Evolutionary conservation across 257 asterid genomes (phyloP), one percentile per base, ranked within the genome.

Genomic region (Solanum gandarillasii): DNA sequence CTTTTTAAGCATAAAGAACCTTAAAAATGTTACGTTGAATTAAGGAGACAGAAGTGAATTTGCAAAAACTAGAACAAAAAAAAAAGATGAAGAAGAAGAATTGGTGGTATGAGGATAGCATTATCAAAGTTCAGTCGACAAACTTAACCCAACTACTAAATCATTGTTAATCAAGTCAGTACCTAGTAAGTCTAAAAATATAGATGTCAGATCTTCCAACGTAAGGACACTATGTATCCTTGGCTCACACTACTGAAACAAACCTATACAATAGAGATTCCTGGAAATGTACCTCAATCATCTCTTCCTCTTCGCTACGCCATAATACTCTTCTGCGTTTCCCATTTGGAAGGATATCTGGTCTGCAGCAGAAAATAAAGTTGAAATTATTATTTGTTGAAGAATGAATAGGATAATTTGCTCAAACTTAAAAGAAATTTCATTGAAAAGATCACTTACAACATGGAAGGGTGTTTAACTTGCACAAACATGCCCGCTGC

Each of bases 271-370:
- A 5, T 27, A 32, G 55, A 86, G 79, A 84, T 41, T 38, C 31
- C 87, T 86, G 85, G 85, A 86, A 27, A 83, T 78, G 86, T 92
- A 94, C 98, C 98, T 87, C 90, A 58, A 95, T 94, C 89, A 87
- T 89, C 87, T 92, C 95, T 90, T 89, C 98, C 91, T 95, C 98
- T 21, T 92, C 93, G 68, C 88, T 92, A 20, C 75, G 90, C 98
- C 98, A 95, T 8, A 73, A 23, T 70, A 92, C 68, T 87, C 89
- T 92, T 84, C 72, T 93, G 23, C 96, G 95, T 83, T 92, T 93
- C 73, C 65, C 87, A 60, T 83, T 83, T 81, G 90, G 86, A 87
- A 87, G 27, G 29, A 81, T 18, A 31, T 62, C 72, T 31, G 83
- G 86, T 67, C 97, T 94, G 96, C 93, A 90, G 86, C 86, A 88